Evolutionary conservation across 208 protist genomes (phyloP).

Genomic region (Leptomonas seymouri): DNA sequence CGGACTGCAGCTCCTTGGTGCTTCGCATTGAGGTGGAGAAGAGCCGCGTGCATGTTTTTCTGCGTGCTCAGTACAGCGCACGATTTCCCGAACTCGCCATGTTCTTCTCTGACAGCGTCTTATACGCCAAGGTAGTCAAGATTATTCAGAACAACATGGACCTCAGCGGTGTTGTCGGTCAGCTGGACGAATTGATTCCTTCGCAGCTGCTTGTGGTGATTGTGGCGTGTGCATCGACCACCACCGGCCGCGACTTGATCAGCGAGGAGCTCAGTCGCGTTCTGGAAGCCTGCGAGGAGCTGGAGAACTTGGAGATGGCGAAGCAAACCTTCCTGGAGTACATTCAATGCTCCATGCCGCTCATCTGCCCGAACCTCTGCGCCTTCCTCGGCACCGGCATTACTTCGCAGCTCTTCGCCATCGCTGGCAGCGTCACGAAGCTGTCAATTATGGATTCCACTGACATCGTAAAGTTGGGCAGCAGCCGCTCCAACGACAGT

Average conservation of each 20-base stretch:
- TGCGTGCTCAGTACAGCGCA: conserved; percentile 86
- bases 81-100: conserved; percentile 91
- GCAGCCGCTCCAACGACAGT: conserved; percentile 55
- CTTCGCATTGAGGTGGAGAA: conserved; percentile 91
- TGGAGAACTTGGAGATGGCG: conserved; percentile 90
- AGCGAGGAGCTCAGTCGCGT: conserved; percentile 67
- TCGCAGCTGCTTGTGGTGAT: conserved; percentile 88
- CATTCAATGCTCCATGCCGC: conserved; percentile 91
- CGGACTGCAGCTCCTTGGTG: conserved; percentile 87
- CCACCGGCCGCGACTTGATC: conserved; percentile 66
- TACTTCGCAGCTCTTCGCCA: conserved; percentile 91
- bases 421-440: conserved; percentile 73
- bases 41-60: conserved; percentile 84
- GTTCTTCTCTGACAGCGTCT: conserved; percentile 87
- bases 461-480: conserved; percentile 76
- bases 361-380: conserved; percentile 92
- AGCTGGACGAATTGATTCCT: conserved; percentile 82
- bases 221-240: conserved; percentile 88
- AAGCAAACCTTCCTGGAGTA: conserved; percentile 94
- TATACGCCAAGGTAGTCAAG: conserved; percentile 86
- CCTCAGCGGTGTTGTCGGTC: conserved; percentile 57
- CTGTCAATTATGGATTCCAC: conserved; percentile 74
- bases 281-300: conserved; percentile 85
- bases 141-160: conserved; percentile 87
- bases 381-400: conserved; percentile 91